Conservation (phyloP, 75 land plant genomes). For the Cunninghamia lanceolata region DNA sequence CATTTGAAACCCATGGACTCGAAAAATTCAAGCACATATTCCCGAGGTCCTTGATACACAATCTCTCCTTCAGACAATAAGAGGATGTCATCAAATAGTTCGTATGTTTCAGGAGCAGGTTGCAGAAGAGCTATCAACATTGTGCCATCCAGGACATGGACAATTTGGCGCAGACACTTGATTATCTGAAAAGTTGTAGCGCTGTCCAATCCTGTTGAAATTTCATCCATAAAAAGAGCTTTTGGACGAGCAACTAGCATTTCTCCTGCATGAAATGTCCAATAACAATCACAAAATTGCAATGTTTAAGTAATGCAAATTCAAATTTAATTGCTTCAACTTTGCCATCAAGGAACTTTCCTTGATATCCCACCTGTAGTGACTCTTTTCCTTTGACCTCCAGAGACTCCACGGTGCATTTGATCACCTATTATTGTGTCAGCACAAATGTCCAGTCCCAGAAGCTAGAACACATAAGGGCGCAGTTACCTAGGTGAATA, state of each 20-base stretch:
- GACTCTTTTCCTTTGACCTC: constrained; percentile 84
- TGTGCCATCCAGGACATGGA: constrained; percentile 23
- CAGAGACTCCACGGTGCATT: constrained; percentile 76
- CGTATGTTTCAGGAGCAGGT: constrained; percentile 39
- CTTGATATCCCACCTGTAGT: constrained; percentile 60
- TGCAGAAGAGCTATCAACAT: constrained; percentile 30
- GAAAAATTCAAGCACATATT: constrained; percentile 35
- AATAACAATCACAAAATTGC: constrained; percentile 3
- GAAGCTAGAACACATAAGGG: constrained; percentile 18
- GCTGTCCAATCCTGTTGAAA: constrained; percentile 66
- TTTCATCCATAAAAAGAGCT: constrained; percentile 55
- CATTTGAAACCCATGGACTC: constrained; percentile 33
- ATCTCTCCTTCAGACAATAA: constrained; percentile 61
- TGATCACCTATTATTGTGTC: constrained; percentile 44
- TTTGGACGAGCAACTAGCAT: constrained; percentile 32
- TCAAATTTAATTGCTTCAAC: neutral
- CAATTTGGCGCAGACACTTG: constrained; percentile 36
- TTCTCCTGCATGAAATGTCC: constrained; percentile 20
- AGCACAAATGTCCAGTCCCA: constrained; percentile 42
- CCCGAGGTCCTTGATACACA: constrained; percentile 85
- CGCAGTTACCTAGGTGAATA: constrained; percentile 57
- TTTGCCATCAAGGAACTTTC: neutral
- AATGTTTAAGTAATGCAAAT: neutral
- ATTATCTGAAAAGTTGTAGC: constrained; percentile 71
- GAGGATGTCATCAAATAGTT: constrained; percentile 67